Conservation (phyloP, 371 early-diverging fungal genomes). For the Mucor velutinosus region DNA sequence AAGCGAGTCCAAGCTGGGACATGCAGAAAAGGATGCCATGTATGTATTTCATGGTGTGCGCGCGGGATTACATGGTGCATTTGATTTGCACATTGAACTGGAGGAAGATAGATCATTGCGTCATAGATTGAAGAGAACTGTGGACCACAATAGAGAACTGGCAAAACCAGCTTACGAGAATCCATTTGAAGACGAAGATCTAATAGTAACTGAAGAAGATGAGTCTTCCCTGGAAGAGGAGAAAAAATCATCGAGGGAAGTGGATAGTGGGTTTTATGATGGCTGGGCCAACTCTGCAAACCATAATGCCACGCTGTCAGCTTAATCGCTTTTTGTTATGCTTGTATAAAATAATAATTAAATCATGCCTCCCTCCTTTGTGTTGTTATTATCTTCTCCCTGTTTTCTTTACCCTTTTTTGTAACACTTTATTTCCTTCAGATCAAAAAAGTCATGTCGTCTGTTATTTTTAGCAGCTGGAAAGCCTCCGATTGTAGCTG, state of each 20-base stretch:
- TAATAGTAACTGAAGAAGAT: slow-evolving; percentile 42
- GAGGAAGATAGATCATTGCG: slow-evolving; percentile 36
- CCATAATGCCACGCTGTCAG: neutral
- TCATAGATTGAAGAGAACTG: slow-evolving; percentile 24
- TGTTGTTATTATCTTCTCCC: neutral
- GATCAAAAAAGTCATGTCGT: neutral
- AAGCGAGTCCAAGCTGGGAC: slow-evolving; percentile 48
- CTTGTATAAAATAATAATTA: neutral
- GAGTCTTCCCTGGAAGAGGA: slow-evolving; percentile 3
- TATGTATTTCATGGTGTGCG: slow-evolving; percentile 53
- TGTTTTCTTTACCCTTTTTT: neutral
- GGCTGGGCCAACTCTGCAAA: slow-evolving; percentile 15
- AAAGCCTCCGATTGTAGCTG: neutral
- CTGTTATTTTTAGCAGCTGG: neutral
- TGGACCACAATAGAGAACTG: slow-evolving; percentile 29
- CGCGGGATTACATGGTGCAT: slow-evolving; percentile 37
- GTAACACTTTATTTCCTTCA: neutral
- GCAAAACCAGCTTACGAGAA: slow-evolving; percentile 37
- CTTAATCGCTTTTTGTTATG: neutral
- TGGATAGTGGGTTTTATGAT: slow-evolving; percentile 30
- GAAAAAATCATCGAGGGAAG: slow-evolving; percentile 10
- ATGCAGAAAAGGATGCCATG: slow-evolving; percentile 55
- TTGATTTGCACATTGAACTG: slow-evolving; percentile 38
- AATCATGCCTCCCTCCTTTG: neutral
- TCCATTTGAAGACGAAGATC: slow-evolving; percentile 50